phyloP scores from a whole-genome alignment of 2,329 filamentous ascomycete genomes.

The Grosmannia serpens region DNA sequence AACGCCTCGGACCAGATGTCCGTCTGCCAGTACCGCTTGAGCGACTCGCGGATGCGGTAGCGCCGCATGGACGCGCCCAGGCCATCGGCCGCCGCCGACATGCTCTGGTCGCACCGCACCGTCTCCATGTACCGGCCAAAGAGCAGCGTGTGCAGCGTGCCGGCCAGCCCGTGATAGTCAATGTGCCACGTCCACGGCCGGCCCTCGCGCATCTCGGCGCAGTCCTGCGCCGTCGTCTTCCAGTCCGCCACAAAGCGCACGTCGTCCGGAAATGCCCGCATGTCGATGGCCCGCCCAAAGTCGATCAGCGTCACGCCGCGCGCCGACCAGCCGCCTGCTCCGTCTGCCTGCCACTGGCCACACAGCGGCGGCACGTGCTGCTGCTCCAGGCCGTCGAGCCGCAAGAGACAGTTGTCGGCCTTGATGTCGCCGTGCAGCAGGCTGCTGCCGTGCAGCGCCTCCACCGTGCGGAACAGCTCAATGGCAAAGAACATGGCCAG shows the following conservation, averaged over 20 bases:
- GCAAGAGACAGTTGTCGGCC: constrained; percentile 86
- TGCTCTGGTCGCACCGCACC: constrained; percentile 31
- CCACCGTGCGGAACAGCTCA: constrained; percentile 81
- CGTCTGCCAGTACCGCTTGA: constrained; percentile 95
- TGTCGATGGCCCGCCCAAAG: constrained; percentile 89
- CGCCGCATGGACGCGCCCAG: constrained; percentile 43
- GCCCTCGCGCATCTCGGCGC: constrained; percentile 88
- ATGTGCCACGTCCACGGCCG: constrained; percentile 96
- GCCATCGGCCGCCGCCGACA: constrained; percentile 17
- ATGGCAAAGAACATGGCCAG: constrained; percentile 93
- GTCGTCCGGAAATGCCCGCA: constrained; percentile 65
- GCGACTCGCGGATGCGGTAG: constrained; percentile 68
- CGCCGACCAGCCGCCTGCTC: constrained; percentile 63
- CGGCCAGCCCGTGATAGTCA: constrained; percentile 88
- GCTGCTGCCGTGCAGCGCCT: constrained; percentile 67
- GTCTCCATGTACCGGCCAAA: constrained; percentile 96
- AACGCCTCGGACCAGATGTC: constrained; percentile 82
- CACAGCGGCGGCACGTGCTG: constrained; percentile 35
- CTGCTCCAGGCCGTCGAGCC: constrained; percentile 54
- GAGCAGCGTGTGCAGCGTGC: constrained; percentile 75
- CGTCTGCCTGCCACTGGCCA: constrained; percentile 59
- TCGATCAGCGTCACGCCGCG: constrained; percentile 85
- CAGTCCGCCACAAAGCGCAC: constrained; percentile 93
- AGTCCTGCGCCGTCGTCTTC: constrained; percentile 80
- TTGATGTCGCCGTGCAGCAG: constrained; percentile 92